These are phyloP conservation scores for Coemansia sp. DNA, from an alignment of 192 early-diverging fungal genomes.

Conservation along the genomic window DNA sequence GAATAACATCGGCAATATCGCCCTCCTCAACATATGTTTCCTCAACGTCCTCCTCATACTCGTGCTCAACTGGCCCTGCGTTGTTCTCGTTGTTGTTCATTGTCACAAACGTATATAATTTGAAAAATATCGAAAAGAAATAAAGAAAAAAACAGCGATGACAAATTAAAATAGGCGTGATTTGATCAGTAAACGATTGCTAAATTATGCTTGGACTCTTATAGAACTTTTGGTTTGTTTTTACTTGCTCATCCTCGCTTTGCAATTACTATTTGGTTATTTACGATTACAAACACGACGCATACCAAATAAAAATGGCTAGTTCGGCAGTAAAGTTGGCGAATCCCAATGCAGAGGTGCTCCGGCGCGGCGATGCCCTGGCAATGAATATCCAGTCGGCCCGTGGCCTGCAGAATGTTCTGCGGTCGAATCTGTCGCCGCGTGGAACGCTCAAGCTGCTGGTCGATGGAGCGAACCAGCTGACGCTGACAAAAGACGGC, in stretches of 20 bases:
- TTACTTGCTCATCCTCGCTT: neutral
- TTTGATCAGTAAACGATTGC: neutral
- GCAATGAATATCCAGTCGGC: constrained; percentile 95
- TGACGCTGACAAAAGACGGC: constrained; percentile 99
- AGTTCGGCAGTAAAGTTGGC: constrained; percentile 85
- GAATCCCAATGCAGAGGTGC: constrained; percentile 99
- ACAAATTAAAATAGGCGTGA: constrained; percentile 3
- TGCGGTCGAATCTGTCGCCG: constrained; percentile 95
- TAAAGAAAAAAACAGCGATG: constrained; percentile 9
- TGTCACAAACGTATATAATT: neutral
- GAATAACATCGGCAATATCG: constrained; percentile 30
- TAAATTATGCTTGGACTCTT: too few species aligned
- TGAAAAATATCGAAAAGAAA: constrained; percentile 5
- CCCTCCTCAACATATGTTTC: constrained; percentile 42
- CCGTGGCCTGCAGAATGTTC: constrained; percentile 91
- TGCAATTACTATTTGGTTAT: too few species aligned
- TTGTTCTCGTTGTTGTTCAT: constrained; percentile 51
- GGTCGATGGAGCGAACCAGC: constrained; percentile 91
- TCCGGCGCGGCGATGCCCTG: constrained; percentile 94
- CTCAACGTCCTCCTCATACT: constrained; percentile 53
- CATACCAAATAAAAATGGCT: constrained; percentile 21
- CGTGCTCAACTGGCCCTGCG: constrained; percentile 49
- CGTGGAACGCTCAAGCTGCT: constrained; percentile 99
- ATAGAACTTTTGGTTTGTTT: neutral
- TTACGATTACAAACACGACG: neutral